Evolutionary conservation across 306 rosid genomes (phyloP).

Genomic region (Astragalus glycyphyllos): DNA sequence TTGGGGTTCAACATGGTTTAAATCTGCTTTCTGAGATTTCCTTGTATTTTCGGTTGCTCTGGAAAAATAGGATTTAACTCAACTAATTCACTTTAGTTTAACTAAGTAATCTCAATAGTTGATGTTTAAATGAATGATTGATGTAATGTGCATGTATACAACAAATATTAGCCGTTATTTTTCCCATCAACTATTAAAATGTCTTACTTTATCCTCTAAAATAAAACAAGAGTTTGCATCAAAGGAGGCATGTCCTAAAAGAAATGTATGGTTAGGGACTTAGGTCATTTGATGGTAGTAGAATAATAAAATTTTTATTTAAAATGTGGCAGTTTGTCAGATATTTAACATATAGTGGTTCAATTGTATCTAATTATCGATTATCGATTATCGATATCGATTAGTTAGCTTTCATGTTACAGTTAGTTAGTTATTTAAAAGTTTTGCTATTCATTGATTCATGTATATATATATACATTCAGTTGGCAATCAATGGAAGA

Average conservation of each 20-base stretch:
- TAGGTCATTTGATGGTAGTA: no score
- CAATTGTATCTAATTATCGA: no score
- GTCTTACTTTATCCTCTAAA: not conserved
- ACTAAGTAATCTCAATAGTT: no score
- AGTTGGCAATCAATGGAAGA: no score
- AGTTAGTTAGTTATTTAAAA: no score
- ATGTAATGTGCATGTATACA: not conserved
- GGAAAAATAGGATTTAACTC: not conserved
- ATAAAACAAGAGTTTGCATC: not conserved
- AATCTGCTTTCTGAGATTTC: not conserved
- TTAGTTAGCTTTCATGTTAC: no score
- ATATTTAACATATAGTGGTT: no score
- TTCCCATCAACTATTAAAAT: not conserved
- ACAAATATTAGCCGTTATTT: not conserved
- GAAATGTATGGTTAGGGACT: not conserved
- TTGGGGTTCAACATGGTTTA: slow-evolving; percentile 19
- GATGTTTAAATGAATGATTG: no score
- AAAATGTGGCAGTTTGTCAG: not conserved
- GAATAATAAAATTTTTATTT: not conserved
- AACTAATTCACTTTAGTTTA: no score
- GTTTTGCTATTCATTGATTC: no score
- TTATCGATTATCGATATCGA: no score
- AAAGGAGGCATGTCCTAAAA: not conserved
- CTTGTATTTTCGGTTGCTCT: not conserved
- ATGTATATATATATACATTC: no score